Evolutionary conservation across 768 basidiomycete genomes (phyloP).

Genomic region (Boletus coccyginus): DNA sequence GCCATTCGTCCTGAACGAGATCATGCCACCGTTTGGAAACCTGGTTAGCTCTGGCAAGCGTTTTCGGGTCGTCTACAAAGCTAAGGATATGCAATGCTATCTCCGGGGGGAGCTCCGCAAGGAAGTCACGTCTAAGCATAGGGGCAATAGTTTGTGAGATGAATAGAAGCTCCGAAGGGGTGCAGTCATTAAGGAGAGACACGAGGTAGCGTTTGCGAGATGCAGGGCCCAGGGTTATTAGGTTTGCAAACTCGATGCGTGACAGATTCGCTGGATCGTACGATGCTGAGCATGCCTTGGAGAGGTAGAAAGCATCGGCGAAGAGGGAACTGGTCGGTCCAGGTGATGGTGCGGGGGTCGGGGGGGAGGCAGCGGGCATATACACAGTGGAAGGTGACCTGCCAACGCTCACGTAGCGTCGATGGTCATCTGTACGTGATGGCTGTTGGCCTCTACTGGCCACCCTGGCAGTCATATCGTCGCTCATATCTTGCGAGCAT

Average conservation of each 20-base stretch:
- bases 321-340: constrained; percentile 49
- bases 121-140: constrained; percentile 62
- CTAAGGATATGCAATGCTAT: constrained; percentile 70
- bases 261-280: constrained; percentile 27
- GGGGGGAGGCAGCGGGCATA: constrained; percentile 55
- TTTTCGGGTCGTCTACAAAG: constrained; percentile 73
- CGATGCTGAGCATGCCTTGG: constrained; percentile 6
- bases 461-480: constrained; percentile 10
- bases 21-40: constrained; percentile 73
- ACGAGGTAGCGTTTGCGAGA: constrained; percentile 52
- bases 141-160: constrained; percentile 63
- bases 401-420: constrained; percentile 13
- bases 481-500: constrained; percentile 3
- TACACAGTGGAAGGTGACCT: constrained; percentile 37
- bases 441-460: constrained; percentile 6
- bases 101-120: constrained; percentile 60
- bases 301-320: constrained; percentile 25
- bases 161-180: constrained; percentile 60
- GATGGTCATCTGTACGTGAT: constrained; percentile 14
- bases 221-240: constrained; percentile 34
- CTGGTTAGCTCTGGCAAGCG: constrained; percentile 63
- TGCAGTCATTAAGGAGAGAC: constrained; percentile 51
- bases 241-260: constrained; percentile 32
- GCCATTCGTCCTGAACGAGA: constrained; percentile 68
- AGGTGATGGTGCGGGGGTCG: constrained; percentile 63